Percentiles rank a stretch among this genome's conserved stretches.
Evolutionary conservation across 257 asterid genomes (phyloP).

Genomic region (Solanum sitiens): DNA sequence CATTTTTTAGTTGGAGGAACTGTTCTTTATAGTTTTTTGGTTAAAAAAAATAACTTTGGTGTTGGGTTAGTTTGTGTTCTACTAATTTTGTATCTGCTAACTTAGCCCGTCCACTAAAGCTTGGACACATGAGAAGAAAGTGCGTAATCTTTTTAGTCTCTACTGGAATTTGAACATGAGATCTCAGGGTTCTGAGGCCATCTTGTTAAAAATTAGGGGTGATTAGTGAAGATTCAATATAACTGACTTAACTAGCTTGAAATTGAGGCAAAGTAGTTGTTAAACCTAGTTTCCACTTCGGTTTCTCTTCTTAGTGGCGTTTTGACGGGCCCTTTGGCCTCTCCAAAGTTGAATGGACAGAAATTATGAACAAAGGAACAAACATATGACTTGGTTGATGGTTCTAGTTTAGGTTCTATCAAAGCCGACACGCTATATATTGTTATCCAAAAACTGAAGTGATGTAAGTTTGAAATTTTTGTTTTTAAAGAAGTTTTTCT

Average conservation of each 20-base stretch:
- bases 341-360: conserved; percentile 10
- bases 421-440: conserved; percentile 22
- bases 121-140: not conserved
- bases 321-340: not conserved
- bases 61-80: not conserved
- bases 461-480: not conserved
- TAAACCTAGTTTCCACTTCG: not conserved
- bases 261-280: not conserved
- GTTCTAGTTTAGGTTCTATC: conserved; percentile 32
- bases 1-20: not conserved
- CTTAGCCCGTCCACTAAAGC: not conserved
- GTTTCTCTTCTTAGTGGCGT: not conserved
- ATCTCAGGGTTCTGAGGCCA: not conserved
- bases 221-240: not conserved
- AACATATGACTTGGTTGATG: conserved; percentile 17
- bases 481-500: not conserved
- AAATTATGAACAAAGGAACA: not conserved
- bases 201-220: not conserved
- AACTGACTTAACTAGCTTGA: not conserved
- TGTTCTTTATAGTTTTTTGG: not conserved
- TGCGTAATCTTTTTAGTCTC: not conserved
- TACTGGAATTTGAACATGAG: not conserved
- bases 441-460: not conserved
- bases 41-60: not conserved
- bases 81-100: not conserved